These are phyloP conservation scores for Nicotiana benthamiana DNA, from an alignment of 257 asterid genomes.

Conservation along the genomic window DNA sequence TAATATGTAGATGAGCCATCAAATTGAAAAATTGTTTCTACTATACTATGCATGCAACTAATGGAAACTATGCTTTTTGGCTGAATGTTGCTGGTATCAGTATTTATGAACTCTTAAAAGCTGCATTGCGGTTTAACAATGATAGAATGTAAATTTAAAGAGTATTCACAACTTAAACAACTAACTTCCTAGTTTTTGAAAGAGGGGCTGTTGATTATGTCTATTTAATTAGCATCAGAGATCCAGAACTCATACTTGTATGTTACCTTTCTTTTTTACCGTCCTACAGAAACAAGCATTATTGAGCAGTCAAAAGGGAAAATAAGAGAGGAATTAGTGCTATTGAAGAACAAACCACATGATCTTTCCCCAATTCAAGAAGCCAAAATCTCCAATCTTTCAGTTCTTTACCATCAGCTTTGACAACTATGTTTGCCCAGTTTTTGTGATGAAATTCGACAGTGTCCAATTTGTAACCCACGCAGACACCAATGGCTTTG, in stretches of 20 bases:
- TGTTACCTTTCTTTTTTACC: background rate
- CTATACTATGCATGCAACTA: background rate
- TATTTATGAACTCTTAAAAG: background rate
- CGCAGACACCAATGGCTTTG: slow-evolving; percentile 79
- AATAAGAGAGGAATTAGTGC: background rate
- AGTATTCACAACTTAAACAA: background rate
- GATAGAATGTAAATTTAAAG: background rate
- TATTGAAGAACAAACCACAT: slow-evolving; percentile 43
- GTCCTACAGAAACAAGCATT: background rate
- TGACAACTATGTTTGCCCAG: slow-evolving; percentile 64
- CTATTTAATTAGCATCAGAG: background rate
- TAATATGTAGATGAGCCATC: no score
- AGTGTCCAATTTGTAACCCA: slow-evolving; percentile 61
- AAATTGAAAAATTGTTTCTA: background rate
- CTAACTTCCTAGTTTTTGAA: background rate
- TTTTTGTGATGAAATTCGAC: slow-evolving; percentile 62
- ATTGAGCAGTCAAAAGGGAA: background rate
- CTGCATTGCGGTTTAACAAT: background rate
- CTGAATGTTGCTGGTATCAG: background rate
- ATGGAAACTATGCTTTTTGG: background rate
- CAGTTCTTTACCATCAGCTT: slow-evolving; percentile 53
- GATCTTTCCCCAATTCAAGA: slow-evolving; percentile 38
- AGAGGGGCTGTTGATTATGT: background rate
- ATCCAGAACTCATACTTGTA: background rate
- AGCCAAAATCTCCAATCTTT: slow-evolving; percentile 89